Evolutionary conservation across 352 stramenopile genomes (phyloP).

Genomic region (Globisporangium heterothallicum): DNA sequence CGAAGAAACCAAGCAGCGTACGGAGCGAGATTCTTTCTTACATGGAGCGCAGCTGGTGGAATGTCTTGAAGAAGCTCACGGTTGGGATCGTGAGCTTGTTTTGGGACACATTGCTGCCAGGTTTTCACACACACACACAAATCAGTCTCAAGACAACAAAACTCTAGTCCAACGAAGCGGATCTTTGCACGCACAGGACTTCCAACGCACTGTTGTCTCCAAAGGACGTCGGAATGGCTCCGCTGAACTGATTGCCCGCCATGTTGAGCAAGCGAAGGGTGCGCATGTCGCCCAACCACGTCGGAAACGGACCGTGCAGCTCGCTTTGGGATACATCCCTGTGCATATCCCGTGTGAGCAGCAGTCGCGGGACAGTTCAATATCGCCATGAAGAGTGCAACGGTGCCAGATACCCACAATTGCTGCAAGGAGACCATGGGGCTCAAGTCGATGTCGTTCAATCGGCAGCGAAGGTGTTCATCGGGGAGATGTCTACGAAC

Average conservation of each 20-base stretch:
- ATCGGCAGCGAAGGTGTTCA: conserved; percentile 38
- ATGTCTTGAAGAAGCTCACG: conserved; percentile 30
- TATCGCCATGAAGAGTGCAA: background rate
- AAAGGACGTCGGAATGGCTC: conserved; percentile 42
- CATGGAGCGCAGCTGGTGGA: conserved; percentile 34
- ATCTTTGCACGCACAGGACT: conserved; percentile 54
- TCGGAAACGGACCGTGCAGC: conserved; percentile 43
- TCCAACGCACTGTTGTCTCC: conserved; percentile 54
- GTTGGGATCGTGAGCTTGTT: conserved; percentile 29
- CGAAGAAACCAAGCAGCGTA: background rate
- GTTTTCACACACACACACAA: background rate
- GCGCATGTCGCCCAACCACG: conserved; percentile 61
- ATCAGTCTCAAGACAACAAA: too few species aligned
- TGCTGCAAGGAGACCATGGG: conserved; percentile 68
- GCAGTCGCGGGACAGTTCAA: background rate
- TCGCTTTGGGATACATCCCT: conserved; percentile 57
- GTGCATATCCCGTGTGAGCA: too few species aligned
- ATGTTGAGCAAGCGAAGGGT: conserved; percentile 60
- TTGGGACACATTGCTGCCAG: conserved; percentile 28
- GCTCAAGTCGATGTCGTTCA: conserved; percentile 53
- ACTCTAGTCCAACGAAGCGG: too few species aligned
- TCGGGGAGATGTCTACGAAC: conserved; percentile 41
- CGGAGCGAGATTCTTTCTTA: conserved; percentile 6
- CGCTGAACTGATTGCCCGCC: conserved; percentile 33
- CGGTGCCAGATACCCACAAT: conserved; percentile 32